Evolutionary conservation across 208 protist genomes (phyloP).

Genomic region (Leishmania tropica): DNA sequence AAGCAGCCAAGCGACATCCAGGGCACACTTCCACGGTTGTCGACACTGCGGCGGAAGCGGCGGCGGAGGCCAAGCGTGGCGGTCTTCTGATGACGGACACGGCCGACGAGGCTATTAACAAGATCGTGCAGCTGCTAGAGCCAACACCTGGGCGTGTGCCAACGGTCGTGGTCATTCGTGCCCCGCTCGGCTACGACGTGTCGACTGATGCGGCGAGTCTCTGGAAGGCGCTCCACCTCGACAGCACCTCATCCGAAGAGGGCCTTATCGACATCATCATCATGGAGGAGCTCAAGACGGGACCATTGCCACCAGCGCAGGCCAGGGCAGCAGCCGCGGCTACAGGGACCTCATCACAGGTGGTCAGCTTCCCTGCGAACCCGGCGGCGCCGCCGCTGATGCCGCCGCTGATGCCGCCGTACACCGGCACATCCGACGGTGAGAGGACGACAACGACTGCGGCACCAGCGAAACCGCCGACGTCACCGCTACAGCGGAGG

Average conservation of each 20-base stretch:
- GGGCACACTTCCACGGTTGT: background rate
- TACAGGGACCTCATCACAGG: background rate
- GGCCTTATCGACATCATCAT: slow-evolving; percentile 60
- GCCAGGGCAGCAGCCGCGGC: background rate
- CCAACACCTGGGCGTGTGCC: slow-evolving; percentile 40
- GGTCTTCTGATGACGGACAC: slow-evolving; percentile 6
- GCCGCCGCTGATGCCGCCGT: background rate
- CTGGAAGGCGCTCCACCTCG: slow-evolving; percentile 42
- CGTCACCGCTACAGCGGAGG: background rate
- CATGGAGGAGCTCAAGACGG: slow-evolving; percentile 49
- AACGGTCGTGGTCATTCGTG: slow-evolving; percentile 36
- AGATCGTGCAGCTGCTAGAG: slow-evolving; percentile 29
- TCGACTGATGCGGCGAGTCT: slow-evolving; percentile 36
- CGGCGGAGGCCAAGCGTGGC: slow-evolving; percentile 5
- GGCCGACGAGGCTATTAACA: slow-evolving; percentile 31
- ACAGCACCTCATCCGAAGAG: slow-evolving; percentile 49
- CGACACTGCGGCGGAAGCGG: background rate
- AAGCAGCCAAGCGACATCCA: background rate
- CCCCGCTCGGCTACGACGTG: slow-evolving; percentile 40
- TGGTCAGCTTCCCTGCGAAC: background rate
- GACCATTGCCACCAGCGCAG: slow-evolving; percentile 26
- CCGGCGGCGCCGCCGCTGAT: background rate
- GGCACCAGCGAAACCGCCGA: background rate
- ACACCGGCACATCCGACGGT: background rate
- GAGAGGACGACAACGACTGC: background rate